Evolutionary conservation across 2,329 filamentous ascomycete genomes (phyloP), one percentile per base, ranked within the genome.

Genomic region (Nakataea oryzae): DNA sequence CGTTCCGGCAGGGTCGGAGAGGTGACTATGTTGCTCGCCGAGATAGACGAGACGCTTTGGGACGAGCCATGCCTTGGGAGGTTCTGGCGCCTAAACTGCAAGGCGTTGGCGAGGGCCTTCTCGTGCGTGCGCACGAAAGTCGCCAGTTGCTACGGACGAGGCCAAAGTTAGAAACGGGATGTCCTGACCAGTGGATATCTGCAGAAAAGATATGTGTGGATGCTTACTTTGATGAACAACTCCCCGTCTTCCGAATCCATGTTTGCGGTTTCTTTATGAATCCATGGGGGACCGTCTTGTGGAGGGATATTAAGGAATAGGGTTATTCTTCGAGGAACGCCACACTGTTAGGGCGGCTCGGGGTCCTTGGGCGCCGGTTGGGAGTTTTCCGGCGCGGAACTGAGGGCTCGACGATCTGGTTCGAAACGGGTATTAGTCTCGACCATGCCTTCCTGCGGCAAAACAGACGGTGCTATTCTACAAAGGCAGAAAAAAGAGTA

Each of bases 61-160:
- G 88, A 86, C 62, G 85, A 76, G 67, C 83, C 84, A 85, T 93
- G 86, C 69, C 87, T 88, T 65, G 84, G 79, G 54, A 81, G 78
- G 65, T 85, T 83, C 70, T 90, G 87, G 69, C 90, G 86, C 74
- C 88, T 88, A 69, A 96, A 82, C 75, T 97, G 93, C 65, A 97
- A 81, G 69, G 93, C 93, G 79, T 97, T 97, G 72, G 95, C 95
- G 66, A 99, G 85, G 50, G 93, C 93, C 78, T 96, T 96, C 77
- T 99, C 95, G 79, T 99, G 92, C 62, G 92, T 96, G 66, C 93
- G 91, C 76, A 99, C 92, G 77, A 96, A 97, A 77, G 88, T 88
- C 73, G 93, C 93, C 74, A 99, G 84, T 82, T 96, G 95, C 93
- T 97, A 74, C 64, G 54, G 61, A 50, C n/a, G 14, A 50, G 24